A percentile compares a stretch with the other conserved stretches of the same genome.
These are phyloP conservation scores for Blepharisma japonicum DNA, from an alignment of 73 alveolate genomes.

Conservation along the genomic window DNA sequence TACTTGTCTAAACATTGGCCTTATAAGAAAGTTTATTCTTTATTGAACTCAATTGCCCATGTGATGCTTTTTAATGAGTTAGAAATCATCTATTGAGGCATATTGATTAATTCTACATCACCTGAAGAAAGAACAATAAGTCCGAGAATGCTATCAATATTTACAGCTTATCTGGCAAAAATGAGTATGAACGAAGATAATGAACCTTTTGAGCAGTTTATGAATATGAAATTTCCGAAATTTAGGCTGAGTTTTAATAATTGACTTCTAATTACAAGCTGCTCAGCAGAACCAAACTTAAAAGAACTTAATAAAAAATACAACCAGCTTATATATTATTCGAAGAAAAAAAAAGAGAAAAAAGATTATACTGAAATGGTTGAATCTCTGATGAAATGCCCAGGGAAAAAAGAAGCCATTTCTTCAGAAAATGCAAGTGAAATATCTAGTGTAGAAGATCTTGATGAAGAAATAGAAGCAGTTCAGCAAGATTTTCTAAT, in stretches of 20 bases:
- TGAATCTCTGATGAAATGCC: background rate
- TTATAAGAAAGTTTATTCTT: no score
- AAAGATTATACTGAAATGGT: background rate
- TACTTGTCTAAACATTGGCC: no score
- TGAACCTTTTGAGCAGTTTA: background rate
- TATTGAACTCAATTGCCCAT: no score
- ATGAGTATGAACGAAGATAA: background rate
- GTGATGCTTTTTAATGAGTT: no score
- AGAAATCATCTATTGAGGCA: no score
- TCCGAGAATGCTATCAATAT: background rate
- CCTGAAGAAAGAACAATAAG: background rate
- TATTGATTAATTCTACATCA: no score
- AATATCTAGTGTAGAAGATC: background rate
- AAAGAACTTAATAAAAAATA: background rate
- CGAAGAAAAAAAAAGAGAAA: background rate
- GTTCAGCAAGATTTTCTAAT: background rate
- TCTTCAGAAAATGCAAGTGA: background rate
- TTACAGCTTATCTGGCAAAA: conserved; percentile 19
- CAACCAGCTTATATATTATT: background rate
- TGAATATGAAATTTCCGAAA: background rate
- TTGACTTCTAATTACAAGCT: background rate
- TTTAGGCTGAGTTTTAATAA: background rate
- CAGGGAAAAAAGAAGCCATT: background rate
- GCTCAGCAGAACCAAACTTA: background rate
- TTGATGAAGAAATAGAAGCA: background rate